Percentiles rank a stretch among this genome's conserved stretches.
phyloP scores from a whole-genome alignment of 192 early-diverging fungal species.

The Entophlyctis luteolus region DNA sequence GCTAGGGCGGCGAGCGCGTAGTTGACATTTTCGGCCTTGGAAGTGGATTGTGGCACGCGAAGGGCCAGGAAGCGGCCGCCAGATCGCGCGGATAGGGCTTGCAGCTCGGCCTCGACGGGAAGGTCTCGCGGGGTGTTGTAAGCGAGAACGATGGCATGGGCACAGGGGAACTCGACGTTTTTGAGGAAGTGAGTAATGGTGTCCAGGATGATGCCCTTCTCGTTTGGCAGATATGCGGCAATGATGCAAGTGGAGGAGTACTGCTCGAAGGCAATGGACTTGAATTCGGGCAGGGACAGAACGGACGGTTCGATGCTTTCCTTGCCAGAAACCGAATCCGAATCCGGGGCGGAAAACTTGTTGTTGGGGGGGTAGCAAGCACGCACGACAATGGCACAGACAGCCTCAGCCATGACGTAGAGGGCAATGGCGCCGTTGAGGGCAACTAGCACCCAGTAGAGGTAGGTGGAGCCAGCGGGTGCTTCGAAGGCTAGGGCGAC shows the following conservation, averaged over 20 bases:
- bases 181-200: neutral
- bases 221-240: conserved; percentile 10
- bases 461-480: neutral
- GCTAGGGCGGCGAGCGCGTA: neutral
- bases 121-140: conserved; percentile 5
- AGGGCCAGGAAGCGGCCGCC: neutral
- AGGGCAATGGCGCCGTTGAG: neutral
- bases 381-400: neutral
- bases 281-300: neutral
- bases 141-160: neutral
- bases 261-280: neutral
- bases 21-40: neutral
- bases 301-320: neutral
- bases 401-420: neutral
- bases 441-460: neutral
- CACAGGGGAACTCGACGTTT: neutral
- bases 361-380: neutral
- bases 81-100: neutral
- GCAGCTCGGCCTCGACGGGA: neutral
- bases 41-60: neutral
- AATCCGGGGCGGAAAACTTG: too few species aligned
- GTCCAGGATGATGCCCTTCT: conserved; percentile 12
- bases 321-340: neutral
- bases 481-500: neutral
- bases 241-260: neutral